phyloP scores from a whole-genome alignment of 805 yeast species.

The Geotrichum ghanense region DNA sequence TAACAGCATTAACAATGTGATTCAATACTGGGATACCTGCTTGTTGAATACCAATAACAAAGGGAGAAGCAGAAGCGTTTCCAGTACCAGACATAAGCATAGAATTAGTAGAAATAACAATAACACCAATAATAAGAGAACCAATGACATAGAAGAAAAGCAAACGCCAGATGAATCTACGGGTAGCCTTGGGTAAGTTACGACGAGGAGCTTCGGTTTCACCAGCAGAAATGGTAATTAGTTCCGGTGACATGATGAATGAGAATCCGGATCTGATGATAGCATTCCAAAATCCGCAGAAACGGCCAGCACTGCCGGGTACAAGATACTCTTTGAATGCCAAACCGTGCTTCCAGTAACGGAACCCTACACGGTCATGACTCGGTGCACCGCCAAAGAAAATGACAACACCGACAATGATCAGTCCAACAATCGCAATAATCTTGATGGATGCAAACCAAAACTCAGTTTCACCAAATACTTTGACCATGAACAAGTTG shows the following conservation, averaged over 20 bases:
- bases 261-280: conserved; percentile 61
- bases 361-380: conserved; percentile 44
- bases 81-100: conserved; percentile 37
- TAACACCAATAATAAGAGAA: conserved; percentile 59
- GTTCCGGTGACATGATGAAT: conserved; percentile 67
- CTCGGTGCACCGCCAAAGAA: conserved; percentile 42
- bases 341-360: conserved; percentile 36
- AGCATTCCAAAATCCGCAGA: conserved; percentile 53
- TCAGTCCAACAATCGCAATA: conserved; percentile 50
- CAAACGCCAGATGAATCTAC: conserved; percentile 62
- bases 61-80: conserved; percentile 52
- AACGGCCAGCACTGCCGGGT: conserved; percentile 47
- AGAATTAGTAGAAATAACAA: conserved; percentile 58
- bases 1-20: conserved; percentile 40
- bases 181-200: conserved; percentile 68
- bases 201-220: conserved; percentile 71
- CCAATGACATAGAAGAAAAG: conserved; percentile 55
- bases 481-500: conserved; percentile 38
- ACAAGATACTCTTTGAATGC: conserved; percentile 39
- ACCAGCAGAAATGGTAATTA: conserved; percentile 78
- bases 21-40: conserved; percentile 43
- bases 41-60: conserved; percentile 44
- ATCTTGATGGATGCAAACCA: conserved; percentile 56
- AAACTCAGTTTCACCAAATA: conserved; percentile 47
- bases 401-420: conserved; percentile 43